Evolutionary conservation across 371 early-diverging fungal species (phyloP), one percentile per base, ranked within the genome.

Genomic region (Mucor lusitanicus): DNA sequence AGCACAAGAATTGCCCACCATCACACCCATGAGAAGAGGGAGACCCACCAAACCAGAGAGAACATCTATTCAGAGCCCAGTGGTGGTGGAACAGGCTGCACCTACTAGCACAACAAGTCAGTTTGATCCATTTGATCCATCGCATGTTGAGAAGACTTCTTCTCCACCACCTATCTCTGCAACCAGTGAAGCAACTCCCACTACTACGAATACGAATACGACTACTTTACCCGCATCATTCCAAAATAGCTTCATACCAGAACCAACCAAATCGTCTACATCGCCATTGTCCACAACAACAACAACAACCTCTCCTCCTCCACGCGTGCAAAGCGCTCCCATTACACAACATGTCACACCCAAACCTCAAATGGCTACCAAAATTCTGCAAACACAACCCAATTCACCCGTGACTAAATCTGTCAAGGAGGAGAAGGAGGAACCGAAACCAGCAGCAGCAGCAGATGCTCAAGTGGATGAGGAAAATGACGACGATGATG

Each of bases 1-100:
- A 17, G 81, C 82, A 57, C 83, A 61, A 46, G 63, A 79, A 63
- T 61, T 80, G 21, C 81, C 75, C 19, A 70, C 65, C 25, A 87
- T 91, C 50, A 83, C 82, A 35, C 91, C 92, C 4, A 92, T 92
- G 92, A 83, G 92, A 19, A 83, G 92, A 61, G 92, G 92, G 40
- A 83, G 92, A 13, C 91, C 91, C 13, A 78, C 82, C 6, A 61
- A 50, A 9, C 77, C 85, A 59, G 65, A 65, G 33, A 53, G 55
- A 12, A 37, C 37, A 13, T 25, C 54, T 1, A 32, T 3, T 21
- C 37, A 27, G 4, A 3, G 68, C 15, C 37, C 58, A 7, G 37
- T 28, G 5, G 37, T 28, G 5, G 30, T 35, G 5, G 17, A 59
- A 59, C 40, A 59, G 11, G 13, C 1, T 23, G 30, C 46, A 28